Conservation (phyloP, 441 rosid species). For the Euphorbia schlechtendalii region DNA sequence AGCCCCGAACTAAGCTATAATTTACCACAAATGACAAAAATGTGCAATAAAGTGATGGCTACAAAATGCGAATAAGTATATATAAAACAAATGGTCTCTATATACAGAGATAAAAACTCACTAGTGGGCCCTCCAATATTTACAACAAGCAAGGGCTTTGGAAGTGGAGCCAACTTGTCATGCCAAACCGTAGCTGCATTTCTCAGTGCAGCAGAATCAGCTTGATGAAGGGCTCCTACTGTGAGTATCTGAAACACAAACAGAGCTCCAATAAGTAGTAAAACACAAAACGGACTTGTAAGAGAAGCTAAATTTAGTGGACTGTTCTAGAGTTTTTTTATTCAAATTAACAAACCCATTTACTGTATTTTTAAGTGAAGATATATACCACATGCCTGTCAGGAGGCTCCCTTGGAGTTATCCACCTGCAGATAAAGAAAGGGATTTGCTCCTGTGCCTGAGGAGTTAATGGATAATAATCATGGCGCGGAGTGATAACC, state of each 20-base stretch:
- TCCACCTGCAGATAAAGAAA: constrained; percentile 67
- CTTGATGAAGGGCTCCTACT: constrained; percentile 75
- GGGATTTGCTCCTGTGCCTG: constrained; percentile 74
- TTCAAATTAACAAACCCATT: background rate
- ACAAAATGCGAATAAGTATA: constrained; percentile 3
- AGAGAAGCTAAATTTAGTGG: background rate
- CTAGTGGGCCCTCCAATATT: constrained; percentile 86
- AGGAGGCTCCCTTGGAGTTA: constrained; percentile 80
- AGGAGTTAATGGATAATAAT: constrained; percentile 76
- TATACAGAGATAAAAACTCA: constrained; percentile 22
- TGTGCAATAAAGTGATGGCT: background rate
- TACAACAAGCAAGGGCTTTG: constrained; percentile 80
- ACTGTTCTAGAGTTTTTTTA: background rate
- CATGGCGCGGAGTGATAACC: constrained; percentile 84
- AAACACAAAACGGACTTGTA: constrained; percentile 4
- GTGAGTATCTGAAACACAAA: constrained; percentile 58
- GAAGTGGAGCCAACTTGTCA: constrained; percentile 60
- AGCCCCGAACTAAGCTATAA: background rate
- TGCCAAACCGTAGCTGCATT: constrained; percentile 71
- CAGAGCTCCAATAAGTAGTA: constrained; percentile 15
- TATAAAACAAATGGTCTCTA: background rate
- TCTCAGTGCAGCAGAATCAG: constrained; percentile 60
- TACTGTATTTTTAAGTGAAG: constrained; percentile 10
- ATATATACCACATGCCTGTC: constrained; percentile 61
- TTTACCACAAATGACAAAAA: constrained; percentile 8